Evolutionary conservation across 352 stramenopile species (phyloP).

Genomic region (Globisporangium megalacanthum): DNA sequence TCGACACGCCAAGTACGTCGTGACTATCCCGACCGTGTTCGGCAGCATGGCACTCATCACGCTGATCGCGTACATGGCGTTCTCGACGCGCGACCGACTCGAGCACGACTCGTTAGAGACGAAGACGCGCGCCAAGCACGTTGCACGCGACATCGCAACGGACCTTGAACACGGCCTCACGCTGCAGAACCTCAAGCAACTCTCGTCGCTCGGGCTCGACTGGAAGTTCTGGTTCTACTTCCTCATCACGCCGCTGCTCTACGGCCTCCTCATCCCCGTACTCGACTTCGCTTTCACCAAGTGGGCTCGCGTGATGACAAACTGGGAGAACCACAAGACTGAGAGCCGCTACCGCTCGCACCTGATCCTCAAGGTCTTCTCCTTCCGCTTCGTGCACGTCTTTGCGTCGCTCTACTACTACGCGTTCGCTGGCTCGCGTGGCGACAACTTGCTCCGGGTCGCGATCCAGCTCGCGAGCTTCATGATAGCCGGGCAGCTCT

Average conservation of each 20-base stretch:
- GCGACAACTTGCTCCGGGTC: constrained; percentile 82
- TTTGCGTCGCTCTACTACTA: constrained; percentile 97
- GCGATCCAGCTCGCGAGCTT: constrained; percentile 91
- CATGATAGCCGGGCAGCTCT: constrained; percentile 92
- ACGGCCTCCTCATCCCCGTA: constrained; percentile 79
- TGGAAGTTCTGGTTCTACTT: constrained; percentile 85
- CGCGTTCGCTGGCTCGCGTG: constrained; percentile 59
- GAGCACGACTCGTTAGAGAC: constrained; percentile 43
- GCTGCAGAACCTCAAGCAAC: constrained; percentile 42
- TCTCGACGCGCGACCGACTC: constrained; percentile 75
- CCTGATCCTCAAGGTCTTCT: constrained; percentile 98
- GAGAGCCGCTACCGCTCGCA: constrained; percentile 81
- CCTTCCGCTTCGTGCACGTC: constrained; percentile 96
- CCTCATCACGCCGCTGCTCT: constrained; percentile 78
- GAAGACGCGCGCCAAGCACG: constrained; percentile 28
- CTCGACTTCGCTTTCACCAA: constrained; percentile 81
- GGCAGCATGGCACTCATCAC: constrained; percentile 55
- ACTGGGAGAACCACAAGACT: constrained; percentile 92
- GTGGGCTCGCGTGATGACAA: constrained; percentile 87
- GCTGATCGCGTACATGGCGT: constrained; percentile 53
- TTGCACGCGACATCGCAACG: constrained; percentile 42
- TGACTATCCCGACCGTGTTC: constrained; percentile 62
- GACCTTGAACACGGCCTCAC: constrained; percentile 46
- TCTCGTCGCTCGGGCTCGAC: constrained; percentile 59
- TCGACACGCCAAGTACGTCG: constrained; percentile 63